Evolutionary conservation across 2,329 filamentous ascomycete species (phyloP).

Genomic region (Cladosporium austrohemisphaericum): DNA sequence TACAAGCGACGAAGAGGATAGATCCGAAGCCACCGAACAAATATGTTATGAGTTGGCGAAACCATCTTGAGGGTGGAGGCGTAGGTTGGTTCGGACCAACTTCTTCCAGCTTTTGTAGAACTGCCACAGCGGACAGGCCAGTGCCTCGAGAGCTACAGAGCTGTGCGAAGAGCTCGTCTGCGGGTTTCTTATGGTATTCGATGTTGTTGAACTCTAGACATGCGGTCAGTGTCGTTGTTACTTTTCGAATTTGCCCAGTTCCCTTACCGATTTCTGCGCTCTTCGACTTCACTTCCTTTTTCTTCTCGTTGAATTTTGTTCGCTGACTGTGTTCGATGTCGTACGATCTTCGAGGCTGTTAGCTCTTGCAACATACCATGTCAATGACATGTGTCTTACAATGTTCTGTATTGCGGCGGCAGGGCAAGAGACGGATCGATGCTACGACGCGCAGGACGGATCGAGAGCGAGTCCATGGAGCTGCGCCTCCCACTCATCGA

Average conservation of each 20-base stretch:
- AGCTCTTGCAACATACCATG: not conserved
- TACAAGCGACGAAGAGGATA: constrained; percentile 63
- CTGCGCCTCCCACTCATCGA: constrained; percentile 11
- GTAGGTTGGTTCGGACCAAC: constrained; percentile 67
- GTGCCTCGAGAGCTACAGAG: constrained; percentile 54
- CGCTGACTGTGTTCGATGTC: constrained; percentile 40
- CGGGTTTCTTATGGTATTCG: constrained; percentile 63
- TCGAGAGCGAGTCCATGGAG: constrained; percentile 34
- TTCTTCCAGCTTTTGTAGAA: constrained; percentile 52
- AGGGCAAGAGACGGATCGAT: constrained; percentile 43
- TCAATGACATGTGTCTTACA: constrained; percentile 23
- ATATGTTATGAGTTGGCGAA: constrained; percentile 61
- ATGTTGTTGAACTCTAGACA: constrained; percentile 42
- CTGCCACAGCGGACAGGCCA: constrained; percentile 60
- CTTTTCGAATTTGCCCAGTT: not conserved
- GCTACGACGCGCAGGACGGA: constrained; percentile 34
- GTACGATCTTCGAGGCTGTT: constrained; percentile 33
- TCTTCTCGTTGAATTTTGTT: constrained; percentile 32
- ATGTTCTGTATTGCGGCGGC: constrained; percentile 43
- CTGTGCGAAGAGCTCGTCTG: constrained; percentile 57
- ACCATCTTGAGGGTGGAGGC: constrained; percentile 58
- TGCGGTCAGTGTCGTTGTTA: constrained; percentile 12
- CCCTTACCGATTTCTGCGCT: constrained; percentile 33
- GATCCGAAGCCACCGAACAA: constrained; percentile 75
- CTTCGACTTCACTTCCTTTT: constrained; percentile 35